phyloP scores from a whole-genome alignment of 257 asterid genomes.

The Solanum virginianum region DNA sequence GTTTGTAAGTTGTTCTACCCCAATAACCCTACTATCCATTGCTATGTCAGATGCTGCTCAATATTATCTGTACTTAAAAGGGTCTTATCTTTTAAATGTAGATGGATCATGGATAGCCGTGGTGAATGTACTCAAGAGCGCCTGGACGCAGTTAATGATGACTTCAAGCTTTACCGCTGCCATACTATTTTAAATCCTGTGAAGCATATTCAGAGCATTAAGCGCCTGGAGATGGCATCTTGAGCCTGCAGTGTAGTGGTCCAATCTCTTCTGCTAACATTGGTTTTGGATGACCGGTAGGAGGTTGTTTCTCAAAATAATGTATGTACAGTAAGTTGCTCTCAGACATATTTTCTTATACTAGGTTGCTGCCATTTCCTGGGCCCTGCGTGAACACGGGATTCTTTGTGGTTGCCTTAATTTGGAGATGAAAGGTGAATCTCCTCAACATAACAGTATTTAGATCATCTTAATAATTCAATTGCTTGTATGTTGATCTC shows the following conservation, averaged over 20 bases:
- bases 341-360: background rate
- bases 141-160: conserved; percentile 64
- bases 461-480: background rate
- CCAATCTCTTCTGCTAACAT: conserved; percentile 3
- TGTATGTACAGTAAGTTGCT: background rate
- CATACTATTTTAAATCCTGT: conserved; percentile 89
- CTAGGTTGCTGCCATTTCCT: background rate
- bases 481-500: background rate
- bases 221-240: conserved; percentile 48
- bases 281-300: conserved; percentile 9
- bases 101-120: conserved; percentile 97
- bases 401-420: background rate
- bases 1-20: background rate
- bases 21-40: background rate
- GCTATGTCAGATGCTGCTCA: background rate
- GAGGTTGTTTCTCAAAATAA: conserved; percentile 9
- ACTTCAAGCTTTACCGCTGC: conserved; percentile 83
- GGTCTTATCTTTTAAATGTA: conserved; percentile 16
- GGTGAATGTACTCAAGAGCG: conserved; percentile 86
- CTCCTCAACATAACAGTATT: background rate
- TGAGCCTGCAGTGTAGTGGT: background rate
- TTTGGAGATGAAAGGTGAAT: background rate
- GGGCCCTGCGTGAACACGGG: background rate
- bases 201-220: conserved; percentile 84
- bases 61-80: background rate